These are phyloP conservation scores for Chalciporus piperatus DNA, from an alignment of 768 basidiomycete species.

Conservation along the genomic window DNA sequence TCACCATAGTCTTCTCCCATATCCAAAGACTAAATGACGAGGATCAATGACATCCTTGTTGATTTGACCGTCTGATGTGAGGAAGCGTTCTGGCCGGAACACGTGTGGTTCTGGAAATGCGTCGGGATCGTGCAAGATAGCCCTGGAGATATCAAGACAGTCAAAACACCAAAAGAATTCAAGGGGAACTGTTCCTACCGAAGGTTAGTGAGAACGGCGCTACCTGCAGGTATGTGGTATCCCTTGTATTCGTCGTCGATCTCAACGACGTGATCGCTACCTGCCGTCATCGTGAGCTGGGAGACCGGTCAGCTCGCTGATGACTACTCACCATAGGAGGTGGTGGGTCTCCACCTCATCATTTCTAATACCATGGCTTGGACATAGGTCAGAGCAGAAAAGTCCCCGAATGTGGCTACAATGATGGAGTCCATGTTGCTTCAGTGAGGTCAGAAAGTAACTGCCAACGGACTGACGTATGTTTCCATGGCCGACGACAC, in stretches of 20 bases:
- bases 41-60: slow-evolving; percentile 2
- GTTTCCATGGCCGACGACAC: background rate
- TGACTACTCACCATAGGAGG: background rate
- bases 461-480: slow-evolving; percentile 1
- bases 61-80: slow-evolving; percentile 4
- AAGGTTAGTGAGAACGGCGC: slow-evolving; percentile 2
- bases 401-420: slow-evolving; percentile 3
- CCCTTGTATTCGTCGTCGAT: slow-evolving; percentile 5
- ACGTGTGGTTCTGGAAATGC: slow-evolving; percentile 52
- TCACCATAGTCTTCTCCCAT: slow-evolving; percentile 5
- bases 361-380: slow-evolving; percentile 7
- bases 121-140: slow-evolving; percentile 51
- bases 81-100: slow-evolving; percentile 53
- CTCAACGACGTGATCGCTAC: slow-evolving; percentile 1
- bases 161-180: background rate
- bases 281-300: background rate
- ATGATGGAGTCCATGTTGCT: background rate
- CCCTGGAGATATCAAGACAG: slow-evolving; percentile 6
- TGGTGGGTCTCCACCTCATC: slow-evolving; percentile 6
- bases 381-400: slow-evolving; percentile 1
- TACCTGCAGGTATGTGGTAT: background rate
- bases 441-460: background rate
- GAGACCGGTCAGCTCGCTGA: too few species aligned
- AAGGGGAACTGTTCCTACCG: background rate
- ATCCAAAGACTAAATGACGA: slow-evolving; percentile 3